Conservation (phyloP, 257 asterid species). For the Gardenia jasminoides region DNA sequence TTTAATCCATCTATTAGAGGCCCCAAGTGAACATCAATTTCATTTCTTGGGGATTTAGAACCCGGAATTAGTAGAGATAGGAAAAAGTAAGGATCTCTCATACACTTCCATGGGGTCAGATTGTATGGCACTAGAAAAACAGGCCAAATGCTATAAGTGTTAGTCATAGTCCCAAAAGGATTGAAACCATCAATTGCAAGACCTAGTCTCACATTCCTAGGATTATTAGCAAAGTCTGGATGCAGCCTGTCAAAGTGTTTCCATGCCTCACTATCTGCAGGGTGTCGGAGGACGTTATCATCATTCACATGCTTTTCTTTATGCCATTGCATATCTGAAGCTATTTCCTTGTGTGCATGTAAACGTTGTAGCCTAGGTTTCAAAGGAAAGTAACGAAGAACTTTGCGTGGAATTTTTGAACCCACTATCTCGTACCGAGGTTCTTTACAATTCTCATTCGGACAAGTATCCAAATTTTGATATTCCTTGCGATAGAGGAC, state of each 20-base stretch:
- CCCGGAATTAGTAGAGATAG: not conserved
- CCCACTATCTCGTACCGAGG: too few species aligned
- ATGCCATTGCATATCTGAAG: constrained; percentile 1
- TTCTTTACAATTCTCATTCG: too few species aligned
- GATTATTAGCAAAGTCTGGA: not conserved
- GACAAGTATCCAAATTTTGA: too few species aligned
- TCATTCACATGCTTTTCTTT: not conserved
- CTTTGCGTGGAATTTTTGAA: not conserved
- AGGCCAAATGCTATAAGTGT: not conserved
- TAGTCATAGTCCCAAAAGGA: not conserved
- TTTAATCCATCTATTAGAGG: not conserved
- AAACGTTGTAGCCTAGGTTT: constrained; percentile 5
- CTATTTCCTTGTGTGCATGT: not conserved
- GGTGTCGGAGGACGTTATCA: not conserved
- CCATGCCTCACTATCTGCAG: not conserved
- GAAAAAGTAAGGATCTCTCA: not conserved
- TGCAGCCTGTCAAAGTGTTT: not conserved
- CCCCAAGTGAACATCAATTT: not conserved
- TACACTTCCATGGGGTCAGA: constrained; percentile 3
- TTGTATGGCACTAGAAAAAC: not conserved
- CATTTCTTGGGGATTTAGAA: not conserved
- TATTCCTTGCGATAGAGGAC: too few species aligned
- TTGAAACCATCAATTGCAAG: not conserved
- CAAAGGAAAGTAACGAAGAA: not conserved
- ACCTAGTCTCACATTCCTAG: not conserved